Evolutionary conservation across 2,329 filamentous ascomycete genomes (phyloP).

Genomic region (Lachnellula suecica): DNA sequence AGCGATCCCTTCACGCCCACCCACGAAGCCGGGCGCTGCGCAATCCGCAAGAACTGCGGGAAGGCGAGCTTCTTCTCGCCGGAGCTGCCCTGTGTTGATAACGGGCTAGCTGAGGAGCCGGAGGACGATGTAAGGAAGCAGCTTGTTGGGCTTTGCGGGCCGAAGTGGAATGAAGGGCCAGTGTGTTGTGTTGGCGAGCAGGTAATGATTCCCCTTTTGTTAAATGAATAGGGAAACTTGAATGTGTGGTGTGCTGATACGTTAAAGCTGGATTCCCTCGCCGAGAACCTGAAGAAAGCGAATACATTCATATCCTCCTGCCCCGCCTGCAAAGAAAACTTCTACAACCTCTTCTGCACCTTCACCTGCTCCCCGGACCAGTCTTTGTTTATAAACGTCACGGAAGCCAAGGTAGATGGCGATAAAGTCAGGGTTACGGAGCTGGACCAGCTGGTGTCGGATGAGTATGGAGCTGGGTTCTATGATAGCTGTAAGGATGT

Average conservation of each 20-base stretch:
- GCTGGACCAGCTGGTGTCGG: conserved; percentile 83
- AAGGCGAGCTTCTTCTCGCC: conserved; percentile 88
- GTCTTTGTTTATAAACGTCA: conserved; percentile 92
- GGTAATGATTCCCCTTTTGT: conserved; percentile 41
- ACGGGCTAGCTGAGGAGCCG: conserved; percentile 75
- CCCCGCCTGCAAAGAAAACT: conserved; percentile 96
- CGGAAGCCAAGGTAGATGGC: conserved; percentile 62
- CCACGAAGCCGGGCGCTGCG: conserved; percentile 86
- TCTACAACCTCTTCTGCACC: conserved; percentile 97
- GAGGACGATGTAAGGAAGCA: conserved; percentile 70
- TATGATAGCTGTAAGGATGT: conserved; percentile 99
- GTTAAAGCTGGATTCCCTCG: conserved; percentile 80
- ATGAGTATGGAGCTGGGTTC: conserved; percentile 82
- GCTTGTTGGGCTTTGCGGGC: conserved; percentile 81
- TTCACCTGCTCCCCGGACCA: conserved; percentile 98
- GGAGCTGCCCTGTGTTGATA: conserved; percentile 89
- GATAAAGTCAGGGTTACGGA: conserved; percentile 71
- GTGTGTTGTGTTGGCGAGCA: conserved; percentile 86
- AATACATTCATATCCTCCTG: conserved; percentile 89
- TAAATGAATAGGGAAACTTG: neutral
- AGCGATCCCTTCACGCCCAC: conserved; percentile 43
- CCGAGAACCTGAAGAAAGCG: conserved; percentile 81
- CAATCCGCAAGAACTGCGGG: conserved; percentile 88
- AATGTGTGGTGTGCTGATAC: conserved; percentile 12
- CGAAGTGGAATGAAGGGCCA: conserved; percentile 78